Percentiles rank a stretch among this genome's conserved stretches.
phyloP scores from a whole-genome alignment of 129 eudicot species.

The Lonicera japonica region DNA sequence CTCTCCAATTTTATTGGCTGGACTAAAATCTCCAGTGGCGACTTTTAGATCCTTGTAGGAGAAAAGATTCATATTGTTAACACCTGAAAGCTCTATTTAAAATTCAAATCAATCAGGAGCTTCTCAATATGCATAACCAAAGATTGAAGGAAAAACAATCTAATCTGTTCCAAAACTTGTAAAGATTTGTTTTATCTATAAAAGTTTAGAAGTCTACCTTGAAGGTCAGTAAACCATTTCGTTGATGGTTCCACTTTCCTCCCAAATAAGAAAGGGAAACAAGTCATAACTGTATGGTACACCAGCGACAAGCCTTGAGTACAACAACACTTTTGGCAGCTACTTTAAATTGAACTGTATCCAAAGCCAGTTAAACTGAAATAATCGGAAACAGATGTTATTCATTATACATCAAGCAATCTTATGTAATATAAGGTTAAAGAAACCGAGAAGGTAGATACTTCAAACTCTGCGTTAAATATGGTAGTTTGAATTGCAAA shows the following conservation, averaged over 20 bases:
- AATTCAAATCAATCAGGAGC: slow-evolving; percentile 20
- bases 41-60: slow-evolving; percentile 61
- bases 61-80: slow-evolving; percentile 58
- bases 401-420: background rate
- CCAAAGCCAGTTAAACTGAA: slow-evolving; percentile 10
- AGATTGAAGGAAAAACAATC: background rate
- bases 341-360: slow-evolving; percentile 5
- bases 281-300: slow-evolving; percentile 45
- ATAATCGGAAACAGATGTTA: slow-evolving; percentile 5
- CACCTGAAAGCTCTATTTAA: slow-evolving; percentile 52
- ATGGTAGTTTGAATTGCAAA: background rate
- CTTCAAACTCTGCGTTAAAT: background rate
- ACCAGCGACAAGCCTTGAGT: background rate
- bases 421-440: background rate
- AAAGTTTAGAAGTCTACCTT: slow-evolving; percentile 34
- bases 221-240: slow-evolving; percentile 30
- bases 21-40: slow-evolving; percentile 79
- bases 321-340: background rate
- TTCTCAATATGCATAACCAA: slow-evolving; percentile 7
- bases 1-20: slow-evolving; percentile 72
- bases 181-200: background rate
- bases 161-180: background rate
- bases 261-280: slow-evolving; percentile 45
- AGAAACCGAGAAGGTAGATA: background rate
- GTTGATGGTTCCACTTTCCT: slow-evolving; percentile 18